Conservation (phyloP, 2,329 filamentous ascomycete species). For the Trichocomaceae sp. region DNA sequence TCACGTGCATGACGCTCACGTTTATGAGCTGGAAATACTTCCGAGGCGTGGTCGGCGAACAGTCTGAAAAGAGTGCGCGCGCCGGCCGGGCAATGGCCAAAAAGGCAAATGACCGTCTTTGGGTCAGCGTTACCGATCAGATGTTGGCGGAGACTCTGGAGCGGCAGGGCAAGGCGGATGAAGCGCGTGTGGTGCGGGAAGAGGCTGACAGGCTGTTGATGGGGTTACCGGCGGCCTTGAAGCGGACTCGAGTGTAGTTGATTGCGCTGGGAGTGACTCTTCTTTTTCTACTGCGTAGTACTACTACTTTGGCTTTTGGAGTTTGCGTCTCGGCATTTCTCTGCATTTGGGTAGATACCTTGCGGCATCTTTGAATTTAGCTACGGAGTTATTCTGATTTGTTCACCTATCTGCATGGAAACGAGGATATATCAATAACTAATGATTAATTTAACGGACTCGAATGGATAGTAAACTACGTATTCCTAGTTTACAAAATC, state of each 20-base stretch:
- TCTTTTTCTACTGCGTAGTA: too few species aligned
- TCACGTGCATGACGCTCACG: conserved; percentile 74
- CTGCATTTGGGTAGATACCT: background rate
- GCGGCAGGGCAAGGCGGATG: conserved; percentile 57
- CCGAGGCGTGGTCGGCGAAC: conserved; percentile 71
- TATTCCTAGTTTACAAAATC: background rate
- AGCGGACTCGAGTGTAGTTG: conserved; percentile 17
- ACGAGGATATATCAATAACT: background rate
- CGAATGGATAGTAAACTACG: background rate
- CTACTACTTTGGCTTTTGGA: too few species aligned
- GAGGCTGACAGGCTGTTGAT: conserved; percentile 40
- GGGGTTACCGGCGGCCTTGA: conserved; percentile 32
- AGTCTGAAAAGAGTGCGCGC: conserved; percentile 68
- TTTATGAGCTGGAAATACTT: conserved; percentile 82
- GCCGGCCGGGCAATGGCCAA: conserved; percentile 63
- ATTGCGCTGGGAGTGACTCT: background rate
- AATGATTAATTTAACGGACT: background rate
- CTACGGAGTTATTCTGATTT: background rate
- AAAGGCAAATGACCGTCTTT: conserved; percentile 63
- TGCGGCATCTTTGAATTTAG: background rate
- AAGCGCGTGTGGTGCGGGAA: conserved; percentile 43
- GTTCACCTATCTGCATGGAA: background rate
- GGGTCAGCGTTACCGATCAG: conserved; percentile 73
- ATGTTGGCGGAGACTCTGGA: conserved; percentile 71
- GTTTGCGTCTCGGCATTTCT: background rate